Evolutionary conservation across 2,329 filamentous ascomycete species (phyloP).

Genomic region (Madurella fahalii): DNA sequence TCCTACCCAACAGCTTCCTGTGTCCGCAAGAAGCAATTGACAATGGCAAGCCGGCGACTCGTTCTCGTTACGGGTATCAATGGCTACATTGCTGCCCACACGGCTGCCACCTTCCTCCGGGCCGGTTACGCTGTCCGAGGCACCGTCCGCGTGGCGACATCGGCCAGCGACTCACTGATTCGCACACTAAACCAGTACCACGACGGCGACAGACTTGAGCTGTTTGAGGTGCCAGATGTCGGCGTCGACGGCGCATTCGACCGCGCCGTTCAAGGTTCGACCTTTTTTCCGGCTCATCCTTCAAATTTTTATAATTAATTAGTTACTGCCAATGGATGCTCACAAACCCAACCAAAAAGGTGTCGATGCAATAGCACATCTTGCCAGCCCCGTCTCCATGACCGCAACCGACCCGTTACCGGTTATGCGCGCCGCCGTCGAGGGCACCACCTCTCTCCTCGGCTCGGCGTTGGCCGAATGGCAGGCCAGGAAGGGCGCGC

Average conservation of each 20-base stretch:
- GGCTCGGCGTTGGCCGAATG: conserved; percentile 6
- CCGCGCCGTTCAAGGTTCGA: conserved; percentile 11
- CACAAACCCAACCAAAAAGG: not conserved
- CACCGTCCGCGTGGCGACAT: conserved; percentile 12
- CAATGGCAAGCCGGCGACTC: not conserved
- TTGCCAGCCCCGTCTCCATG: conserved; percentile 20
- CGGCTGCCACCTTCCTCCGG: conserved; percentile 16
- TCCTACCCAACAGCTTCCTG: too few species aligned
- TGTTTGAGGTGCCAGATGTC: conserved; percentile 18
- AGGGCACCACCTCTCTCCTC: conserved; percentile 19
- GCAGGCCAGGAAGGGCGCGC: not conserved
- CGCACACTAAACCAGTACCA: conserved; percentile 2
- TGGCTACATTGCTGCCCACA: conserved; percentile 22
- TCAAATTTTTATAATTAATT: too few species aligned
- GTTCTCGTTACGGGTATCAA: conserved; percentile 23
- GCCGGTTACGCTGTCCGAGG: conserved; percentile 19
- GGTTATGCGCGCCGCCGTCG: conserved; percentile 20
- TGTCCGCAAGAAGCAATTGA: too few species aligned
- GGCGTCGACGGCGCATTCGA: conserved; percentile 15
- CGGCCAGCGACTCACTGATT: conserved; percentile 5
- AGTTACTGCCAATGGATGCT: not conserved
- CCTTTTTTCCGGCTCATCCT: too few species aligned
- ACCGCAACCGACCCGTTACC: conserved; percentile 8
- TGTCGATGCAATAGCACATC: conserved; percentile 16
- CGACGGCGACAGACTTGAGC: conserved; percentile 11